Evolutionary conservation across 345 rosid species (phyloP).

Genomic region (Raphanus sativus): DNA sequence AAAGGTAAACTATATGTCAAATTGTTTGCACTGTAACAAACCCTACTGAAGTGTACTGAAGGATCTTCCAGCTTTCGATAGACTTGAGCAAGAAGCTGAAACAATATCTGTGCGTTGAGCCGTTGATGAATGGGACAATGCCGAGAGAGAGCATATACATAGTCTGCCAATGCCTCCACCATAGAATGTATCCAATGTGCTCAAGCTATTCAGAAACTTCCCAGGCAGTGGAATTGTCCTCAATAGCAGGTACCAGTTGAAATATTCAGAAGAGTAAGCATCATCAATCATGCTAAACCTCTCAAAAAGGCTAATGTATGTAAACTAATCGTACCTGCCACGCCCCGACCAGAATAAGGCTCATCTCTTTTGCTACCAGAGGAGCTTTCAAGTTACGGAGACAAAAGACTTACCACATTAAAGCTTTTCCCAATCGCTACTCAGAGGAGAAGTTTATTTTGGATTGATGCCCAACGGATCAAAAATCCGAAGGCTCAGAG

Average conservation of each 20-base stretch:
- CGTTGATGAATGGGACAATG: too few species aligned
- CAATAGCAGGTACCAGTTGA: constrained; percentile 33
- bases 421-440: constrained; percentile 52
- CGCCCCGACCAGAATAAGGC: constrained; percentile 70
- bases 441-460: constrained; percentile 47
- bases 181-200: constrained; percentile 56
- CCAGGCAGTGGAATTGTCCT: constrained; percentile 67
- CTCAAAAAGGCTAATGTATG: not conserved
- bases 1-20: constrained; percentile 54
- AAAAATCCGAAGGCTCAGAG: constrained; percentile 53
- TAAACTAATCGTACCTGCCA: constrained; percentile 57
- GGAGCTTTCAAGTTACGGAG: constrained; percentile 55
- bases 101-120: too few species aligned
- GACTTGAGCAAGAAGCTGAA: too few species aligned
- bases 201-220: constrained; percentile 52
- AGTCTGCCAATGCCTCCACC: too few species aligned
- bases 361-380: constrained; percentile 64
- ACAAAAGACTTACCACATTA: constrained; percentile 41
- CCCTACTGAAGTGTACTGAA: constrained; percentile 79
- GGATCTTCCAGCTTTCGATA: too few species aligned
- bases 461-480: constrained; percentile 81
- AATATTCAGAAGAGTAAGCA: constrained; percentile 25
- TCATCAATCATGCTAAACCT: constrained; percentile 27
- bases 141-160: too few species aligned
- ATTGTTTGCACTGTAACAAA: constrained; percentile 89